Base-by-base conservation (phyloP, 805 yeast genomes). In the Candida sithepensis region DNA sequence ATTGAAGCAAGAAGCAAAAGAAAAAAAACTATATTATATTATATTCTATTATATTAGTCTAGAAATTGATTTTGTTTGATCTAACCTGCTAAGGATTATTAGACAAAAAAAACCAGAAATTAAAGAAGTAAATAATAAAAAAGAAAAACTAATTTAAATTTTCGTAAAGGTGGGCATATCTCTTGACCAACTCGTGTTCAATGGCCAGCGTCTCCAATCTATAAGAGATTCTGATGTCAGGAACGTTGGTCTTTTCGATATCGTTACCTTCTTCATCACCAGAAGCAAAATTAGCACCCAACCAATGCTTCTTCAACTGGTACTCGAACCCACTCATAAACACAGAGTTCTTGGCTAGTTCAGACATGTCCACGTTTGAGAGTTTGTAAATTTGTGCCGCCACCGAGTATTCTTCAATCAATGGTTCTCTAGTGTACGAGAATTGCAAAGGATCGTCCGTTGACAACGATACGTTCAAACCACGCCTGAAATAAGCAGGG, bases 361-460 rank as follows among this genome's bases (percentile, higher is more conserved):
- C 99, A 64, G 98, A 91, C 95, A 94, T 89, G 67, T 94, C 99
- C 28, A 92, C 98, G 52, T 89, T 82, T 0, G 96, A 88, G 38
- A 94, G 75, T 64, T 94, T 90, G 74, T 91, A 94, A 56, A 94
- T 94, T 68, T 94, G 98, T 0, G 97, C 98, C 6, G 99, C 99
- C 26, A 94, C 98, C 2, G 97, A 88, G 65, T 91, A 94, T 67
- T 94, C 99, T 67, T 94, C 99, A 57, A 94, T 94, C 60, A 94
- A 75, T 14, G 99, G 98, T 63, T 94, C 99, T 61, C 95, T 82
- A 28, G 99, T 94, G 70, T 90, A 94, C 0, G 97, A 87, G 64
- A 94, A 94, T 69, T 95, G 99, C 44, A 94, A 74, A 6, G 99
- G 99, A 71, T 94, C 99, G 68, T 94, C 99, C 0, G 98, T 90